Base-by-base conservation (phyloP, 2,329 filamentous ascomycete species). In the Fusarium sp. region DNA sequence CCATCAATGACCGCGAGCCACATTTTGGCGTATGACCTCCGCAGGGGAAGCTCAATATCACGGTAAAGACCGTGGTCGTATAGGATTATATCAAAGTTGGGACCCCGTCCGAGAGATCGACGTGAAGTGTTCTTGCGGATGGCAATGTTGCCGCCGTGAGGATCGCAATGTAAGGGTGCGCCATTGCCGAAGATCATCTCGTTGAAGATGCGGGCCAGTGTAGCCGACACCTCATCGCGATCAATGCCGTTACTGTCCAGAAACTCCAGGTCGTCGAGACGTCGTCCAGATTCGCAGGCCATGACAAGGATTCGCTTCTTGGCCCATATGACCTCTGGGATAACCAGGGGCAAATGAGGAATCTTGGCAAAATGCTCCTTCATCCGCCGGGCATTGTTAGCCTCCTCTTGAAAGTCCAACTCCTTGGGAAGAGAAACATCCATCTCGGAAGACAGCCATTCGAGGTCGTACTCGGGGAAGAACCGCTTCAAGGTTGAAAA, bases 11-110 rank as follows among this genome's bases (percentile, higher is more conserved):
- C 94, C 6, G 97, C 95, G 12, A 99, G 91, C 97, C 97, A 99
- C 81, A 99, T 93, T 83, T 98, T 97, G 62, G 97, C 97, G 79
- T 99, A 99, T 20, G 93, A 94, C 27, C 95, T 91, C 62, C 95
- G 92, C 32, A 98, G 84, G 2, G 90, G 85, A 66, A 91, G 86
- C 0, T 95, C 94, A 62, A 98, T 98, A 76, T 97, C 94, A 67
- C 97, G 93, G 84, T 99, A 99, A 4, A 99, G 88, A 3, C 97
- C 97, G 82, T 99, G 97, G 80, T 99, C 97, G 85, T 99, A 99
- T 4, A 99, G 89, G 65, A 99, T 93, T 63, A 99, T 90, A 81
- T 99, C 97, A 80, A 99, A 99, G 82, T 98, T 98, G 43, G 91
- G 84, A 6, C 86, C 83, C 52, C 85, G 78, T 14, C 83, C 80